Conservation (phyloP, 1,284 basidiomycete genomes). For the Ustilago trichophora region DNA sequence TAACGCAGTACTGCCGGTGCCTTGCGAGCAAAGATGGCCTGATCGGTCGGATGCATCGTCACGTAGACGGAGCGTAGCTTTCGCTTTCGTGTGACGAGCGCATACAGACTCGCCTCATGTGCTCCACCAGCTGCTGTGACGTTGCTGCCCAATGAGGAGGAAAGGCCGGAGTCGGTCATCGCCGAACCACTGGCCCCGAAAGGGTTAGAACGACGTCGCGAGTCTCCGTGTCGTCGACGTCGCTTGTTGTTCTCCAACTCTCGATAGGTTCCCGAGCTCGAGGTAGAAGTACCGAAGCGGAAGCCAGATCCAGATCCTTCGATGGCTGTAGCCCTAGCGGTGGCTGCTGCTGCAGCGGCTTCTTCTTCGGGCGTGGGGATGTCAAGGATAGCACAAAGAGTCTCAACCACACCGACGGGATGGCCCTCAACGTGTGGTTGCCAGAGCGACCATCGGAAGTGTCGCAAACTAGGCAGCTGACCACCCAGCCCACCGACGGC, state of each 20-base stretch:
- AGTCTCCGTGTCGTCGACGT: slow-evolving; percentile 28
- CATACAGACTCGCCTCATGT: slow-evolving; percentile 39
- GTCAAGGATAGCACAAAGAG: slow-evolving; percentile 44
- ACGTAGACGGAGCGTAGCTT: slow-evolving; percentile 46
- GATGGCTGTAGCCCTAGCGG: slow-evolving; percentile 14
- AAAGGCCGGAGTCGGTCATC: slow-evolving; percentile 33
- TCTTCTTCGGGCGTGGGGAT: slow-evolving; percentile 45
- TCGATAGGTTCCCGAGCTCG: slow-evolving; percentile 40
- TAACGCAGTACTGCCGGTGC: slow-evolving; percentile 35
- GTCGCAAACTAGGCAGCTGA: slow-evolving; percentile 43
- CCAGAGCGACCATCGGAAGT: slow-evolving; percentile 53
- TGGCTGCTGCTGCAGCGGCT: slow-evolving; percentile 27
- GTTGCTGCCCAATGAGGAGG: slow-evolving; percentile 25
- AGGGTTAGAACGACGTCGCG: slow-evolving; percentile 37
- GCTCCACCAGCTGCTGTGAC: slow-evolving; percentile 11
- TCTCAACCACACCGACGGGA: slow-evolving; percentile 45
- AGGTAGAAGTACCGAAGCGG: slow-evolving; percentile 30
- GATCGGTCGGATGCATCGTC: slow-evolving; percentile 41
- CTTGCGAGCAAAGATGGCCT: slow-evolving; percentile 47
- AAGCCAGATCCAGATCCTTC: slow-evolving; percentile 29
- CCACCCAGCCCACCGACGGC: slow-evolving; percentile 47
- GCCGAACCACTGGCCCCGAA: slow-evolving; percentile 22
- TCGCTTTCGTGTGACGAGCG: slow-evolving; percentile 44
- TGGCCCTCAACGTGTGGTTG: slow-evolving; percentile 50
- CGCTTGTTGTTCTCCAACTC: slow-evolving; percentile 37